Evolutionary conservation across 139 green algal species (phyloP).

Genomic region (Volvox reticuliferus): DNA sequence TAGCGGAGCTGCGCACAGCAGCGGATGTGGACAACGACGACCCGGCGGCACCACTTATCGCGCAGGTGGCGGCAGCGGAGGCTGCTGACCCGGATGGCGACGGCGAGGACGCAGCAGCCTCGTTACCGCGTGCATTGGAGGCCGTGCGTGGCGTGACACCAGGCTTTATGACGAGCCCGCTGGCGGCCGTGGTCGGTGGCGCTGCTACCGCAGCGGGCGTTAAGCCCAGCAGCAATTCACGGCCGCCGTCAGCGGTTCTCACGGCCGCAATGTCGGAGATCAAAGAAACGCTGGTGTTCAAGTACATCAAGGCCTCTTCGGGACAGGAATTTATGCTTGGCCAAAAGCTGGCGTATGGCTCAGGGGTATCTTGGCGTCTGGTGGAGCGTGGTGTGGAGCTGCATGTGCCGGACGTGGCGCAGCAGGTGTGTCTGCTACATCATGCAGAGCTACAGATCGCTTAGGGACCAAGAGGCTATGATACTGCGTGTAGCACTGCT

Average conservation of each 20-base stretch:
- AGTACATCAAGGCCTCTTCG: slow-evolving; percentile 40
- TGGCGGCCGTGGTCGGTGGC: slow-evolving; percentile 28
- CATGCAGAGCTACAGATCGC: too few relatives aligned
- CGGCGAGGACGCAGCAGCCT: neutral
- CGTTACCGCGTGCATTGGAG: neutral
- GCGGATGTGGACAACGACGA: slow-evolving; percentile 33
- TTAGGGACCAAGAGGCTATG: too few relatives aligned
- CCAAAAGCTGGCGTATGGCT: slow-evolving; percentile 42
- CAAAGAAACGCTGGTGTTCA: slow-evolving; percentile 45
- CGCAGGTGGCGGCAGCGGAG: slow-evolving; percentile 1
- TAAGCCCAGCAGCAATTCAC: neutral
- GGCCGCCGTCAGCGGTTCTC: neutral
- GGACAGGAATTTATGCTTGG: slow-evolving; percentile 59
- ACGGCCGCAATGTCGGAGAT: slow-evolving; percentile 16
- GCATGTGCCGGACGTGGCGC: slow-evolving; percentile 43
- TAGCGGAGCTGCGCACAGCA: slow-evolving; percentile 51
- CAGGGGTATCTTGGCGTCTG: slow-evolving; percentile 48
- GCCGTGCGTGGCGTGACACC: slow-evolving; percentile 6
- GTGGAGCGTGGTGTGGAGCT: slow-evolving; percentile 20
- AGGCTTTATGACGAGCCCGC: slow-evolving; percentile 33
- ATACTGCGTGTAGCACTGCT: too few relatives aligned
- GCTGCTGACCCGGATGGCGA: neutral
- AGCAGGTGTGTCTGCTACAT: neutral
- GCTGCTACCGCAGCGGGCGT: neutral
- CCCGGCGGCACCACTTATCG: slow-evolving; percentile 7